phyloP scores from a whole-genome alignment of 1,139 yeast genomes.

The Nakaseomyces uthaithaninus region DNA sequence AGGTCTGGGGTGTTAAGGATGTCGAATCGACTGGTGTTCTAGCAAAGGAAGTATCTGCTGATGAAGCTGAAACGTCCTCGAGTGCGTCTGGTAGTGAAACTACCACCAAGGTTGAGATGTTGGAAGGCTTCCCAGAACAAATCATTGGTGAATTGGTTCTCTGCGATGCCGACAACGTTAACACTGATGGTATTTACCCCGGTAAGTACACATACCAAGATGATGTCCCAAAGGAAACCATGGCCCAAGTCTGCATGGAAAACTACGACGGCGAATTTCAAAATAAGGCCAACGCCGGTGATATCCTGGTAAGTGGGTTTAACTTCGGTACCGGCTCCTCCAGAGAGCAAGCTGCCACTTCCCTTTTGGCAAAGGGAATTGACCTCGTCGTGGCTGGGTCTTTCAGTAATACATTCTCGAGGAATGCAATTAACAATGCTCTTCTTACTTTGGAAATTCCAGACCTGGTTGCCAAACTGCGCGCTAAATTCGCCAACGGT shows the following conservation, averaged over 20 bases:
- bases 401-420: conserved; percentile 89
- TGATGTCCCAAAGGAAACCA: conserved; percentile 83
- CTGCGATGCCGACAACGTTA: conserved; percentile 95
- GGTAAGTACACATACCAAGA: conserved; percentile 98
- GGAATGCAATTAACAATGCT: conserved; percentile 95
- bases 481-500: conserved; percentile 53
- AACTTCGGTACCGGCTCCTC: conserved; percentile 98
- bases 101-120: conserved; percentile 50
- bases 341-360: conserved; percentile 99
- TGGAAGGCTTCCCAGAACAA: conserved; percentile 83
- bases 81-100: conserved; percentile 26
- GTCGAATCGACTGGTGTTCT: conserved; percentile 24
- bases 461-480: conserved; percentile 62
- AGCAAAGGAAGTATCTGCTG: conserved; percentile 30
- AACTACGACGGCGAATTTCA: conserved; percentile 89
- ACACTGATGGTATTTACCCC: conserved; percentile 97
- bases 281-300: conserved; percentile 72
- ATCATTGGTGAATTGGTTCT: conserved; percentile 87
- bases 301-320: conserved; percentile 83
- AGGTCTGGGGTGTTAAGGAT: conserved; percentile 46
- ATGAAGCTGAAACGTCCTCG: conserved; percentile 27
- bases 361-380: conserved; percentile 89
- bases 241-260: conserved; percentile 99
- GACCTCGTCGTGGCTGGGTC: conserved; percentile 92
- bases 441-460: conserved; percentile 90